Evolutionary conservation across 1,284 basidiomycete species (phyloP), one percentile per base, ranked within the genome.

Genomic region (Agaricales sp.): DNA sequence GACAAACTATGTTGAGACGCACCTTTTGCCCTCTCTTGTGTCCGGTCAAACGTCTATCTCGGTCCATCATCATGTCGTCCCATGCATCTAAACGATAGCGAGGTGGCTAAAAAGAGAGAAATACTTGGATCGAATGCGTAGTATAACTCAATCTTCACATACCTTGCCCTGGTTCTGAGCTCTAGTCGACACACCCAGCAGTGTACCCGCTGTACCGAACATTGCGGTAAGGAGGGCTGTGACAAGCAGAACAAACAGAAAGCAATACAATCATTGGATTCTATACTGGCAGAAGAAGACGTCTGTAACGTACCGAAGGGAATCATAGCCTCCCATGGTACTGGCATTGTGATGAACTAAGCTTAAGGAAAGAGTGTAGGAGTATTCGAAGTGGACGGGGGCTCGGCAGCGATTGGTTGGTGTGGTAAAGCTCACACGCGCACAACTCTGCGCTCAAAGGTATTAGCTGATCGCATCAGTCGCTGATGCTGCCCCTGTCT

Each of bases 51-150:
- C 88, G 73, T 61, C 77, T 73, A 69, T 97, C 93, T 52, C 92
- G 74, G 60, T 84, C 80, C 85, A 95, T 91, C 91, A 97, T 91
- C 87, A 91, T 90, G 50, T 87, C 76, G 55, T 97, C 92, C 92
- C 92, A 96, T 24, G 75, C 67, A 60, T 96, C 93, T 37, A 93
- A 63, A 51, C 79, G 75, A 63, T 94, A 92, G 50, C 93, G 78
- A 38, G 86, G 75, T 48, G 88, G 84, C 93, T 96, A 52, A 14
- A 13, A 18, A 2, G 13, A 44, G 13, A 23, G 8, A 26, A 3
- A 37, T 16, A 16, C n/a, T 23, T 21, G 20, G 38, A 22, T 41
- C 21, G 35, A 22, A 35, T 23, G 8, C 39, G 19, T 24, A 35
- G 1, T 50, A 30, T 1, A 41, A 47, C 47, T 8, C 18, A 43